phyloP scores from a whole-genome alignment of 1,284 basidiomycete species.

The Irpex lacteus region DNA sequence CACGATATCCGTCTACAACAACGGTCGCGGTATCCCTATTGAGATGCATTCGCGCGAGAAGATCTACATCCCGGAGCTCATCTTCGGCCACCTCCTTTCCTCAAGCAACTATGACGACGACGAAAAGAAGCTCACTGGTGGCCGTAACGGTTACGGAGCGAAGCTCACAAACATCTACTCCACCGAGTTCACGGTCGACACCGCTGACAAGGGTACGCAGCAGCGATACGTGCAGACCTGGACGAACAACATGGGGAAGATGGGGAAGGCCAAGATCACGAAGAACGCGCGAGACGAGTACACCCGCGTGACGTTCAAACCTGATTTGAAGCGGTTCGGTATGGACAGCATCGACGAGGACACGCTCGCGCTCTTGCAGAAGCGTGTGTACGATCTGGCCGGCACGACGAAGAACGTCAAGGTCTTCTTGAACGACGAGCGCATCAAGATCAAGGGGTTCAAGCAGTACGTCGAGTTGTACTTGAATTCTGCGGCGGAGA shows the following conservation, averaged over 20 bases:
- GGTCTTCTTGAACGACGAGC: conserved; percentile 91
- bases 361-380: conserved; percentile 85
- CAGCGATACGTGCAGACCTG: conserved; percentile 98
- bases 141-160: conserved; percentile 98
- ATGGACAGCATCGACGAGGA: conserved; percentile 94
- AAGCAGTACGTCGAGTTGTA: conserved; percentile 99
- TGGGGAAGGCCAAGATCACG: conserved; percentile 89
- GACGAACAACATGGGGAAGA: conserved; percentile 90
- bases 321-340: conserved; percentile 89
- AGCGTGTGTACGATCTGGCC: conserved; percentile 97
- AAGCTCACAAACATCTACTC: conserved; percentile 99
- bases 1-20: conserved; percentile 93
- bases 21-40: conserved; percentile 95
- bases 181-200: conserved; percentile 95
- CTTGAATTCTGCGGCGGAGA: conserved; percentile 68
- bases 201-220: conserved; percentile 83
- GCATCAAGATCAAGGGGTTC: conserved; percentile 93
- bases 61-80: conserved; percentile 96
- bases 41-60: conserved; percentile 94
- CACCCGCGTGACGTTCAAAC: conserved; percentile 94
- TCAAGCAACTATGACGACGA: conserved; percentile 99
- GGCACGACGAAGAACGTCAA: conserved; percentile 94
- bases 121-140: conserved; percentile 98
- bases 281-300: conserved; percentile 90
- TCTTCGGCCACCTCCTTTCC: conserved; percentile 95